Evolutionary conservation across 495 filamentous ascomycete species (phyloP), one percentile per base, ranked within the genome.

Genomic region (Penicillium bovifimosum): DNA sequence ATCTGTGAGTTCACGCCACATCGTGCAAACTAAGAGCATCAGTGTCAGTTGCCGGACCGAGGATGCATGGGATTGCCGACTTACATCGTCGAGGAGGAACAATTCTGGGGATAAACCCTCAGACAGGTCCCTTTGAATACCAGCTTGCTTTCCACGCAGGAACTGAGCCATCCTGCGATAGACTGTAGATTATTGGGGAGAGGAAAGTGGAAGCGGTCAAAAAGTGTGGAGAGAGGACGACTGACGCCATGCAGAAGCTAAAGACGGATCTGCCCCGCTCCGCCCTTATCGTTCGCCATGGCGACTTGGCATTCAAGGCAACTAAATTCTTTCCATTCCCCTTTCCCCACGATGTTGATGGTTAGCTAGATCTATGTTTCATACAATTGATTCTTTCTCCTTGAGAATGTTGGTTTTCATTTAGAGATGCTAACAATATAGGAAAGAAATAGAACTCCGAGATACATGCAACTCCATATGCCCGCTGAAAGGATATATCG

Each of bases 1-100:
- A 93, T 83, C 64, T 92, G 88, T 6, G 89, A 95, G 63, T 90
- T 91, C 58, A 97, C 80, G 46, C 93, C 93, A 64, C 86, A 95
- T 61, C 88, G 84, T 35, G 79, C 78, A 53, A 91, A 82, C 85
- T 88, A 55, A 34, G 40, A 53, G 44, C 24, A 54, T 48, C 47
- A 35, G 42, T 39, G 55, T 68, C 47, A 67, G 57, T 62, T 56
- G 41, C 54, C 26, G 29, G 49, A 55, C 54, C 56, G 53, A 63
- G 48, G 61, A 59, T 63, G 65, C 60, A 60, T 63, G 57, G 58
- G 50, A 45, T 51, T 24, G 53, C 62, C 56, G 62, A 62, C 63
- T 68, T 53, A 87, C 84, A 64, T 96, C 88, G 64, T 96, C 93
- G 17, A 91, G 80, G 45, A 80, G 70, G 65, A 96, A 96, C 14